phyloP scores from a whole-genome alignment of 2,329 filamentous ascomycete genomes.

The Cladobotryum mycophilum region DNA sequence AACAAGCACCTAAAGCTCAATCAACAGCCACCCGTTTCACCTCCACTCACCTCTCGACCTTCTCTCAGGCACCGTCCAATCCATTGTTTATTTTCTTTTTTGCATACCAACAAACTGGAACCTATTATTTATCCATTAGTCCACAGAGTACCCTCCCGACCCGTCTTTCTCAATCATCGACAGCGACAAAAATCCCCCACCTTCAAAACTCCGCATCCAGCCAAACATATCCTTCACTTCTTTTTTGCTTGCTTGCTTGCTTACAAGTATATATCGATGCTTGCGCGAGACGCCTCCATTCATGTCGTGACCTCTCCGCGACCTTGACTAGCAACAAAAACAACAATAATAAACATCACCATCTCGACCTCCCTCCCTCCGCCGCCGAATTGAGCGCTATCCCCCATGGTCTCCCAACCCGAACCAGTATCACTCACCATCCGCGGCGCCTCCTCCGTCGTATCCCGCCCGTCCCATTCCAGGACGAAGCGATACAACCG shows the following conservation, averaged over 20 bases:
- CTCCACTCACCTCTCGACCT: too few species aligned
- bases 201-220: neutral
- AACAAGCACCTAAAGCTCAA: too few species aligned
- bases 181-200: constrained; percentile 6
- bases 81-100: too few species aligned
- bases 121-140: too few species aligned
- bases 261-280: constrained; percentile 3
- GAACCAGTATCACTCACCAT: constrained; percentile 48
- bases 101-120: too few species aligned
- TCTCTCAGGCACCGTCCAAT: too few species aligned
- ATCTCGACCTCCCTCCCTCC: neutral
- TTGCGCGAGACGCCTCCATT: constrained; percentile 2
- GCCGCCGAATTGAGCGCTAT: constrained; percentile 4
- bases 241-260: too few species aligned
- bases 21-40: too few species aligned
- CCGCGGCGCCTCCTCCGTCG: constrained; percentile 50
- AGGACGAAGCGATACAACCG: constrained; percentile 68
- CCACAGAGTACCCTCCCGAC: too few species aligned
- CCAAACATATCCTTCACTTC: neutral
- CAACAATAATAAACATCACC: neutral
- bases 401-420: constrained; percentile 58
- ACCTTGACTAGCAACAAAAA: neutral
- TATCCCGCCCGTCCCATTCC: constrained; percentile 54
- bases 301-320: constrained; percentile 1
- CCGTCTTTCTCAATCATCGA: neutral